A percentile compares a stretch with the other conserved stretches of the same genome.
Conservation (phyloP, 257 asterid species). For the Plectranthus barbatus region DNA sequence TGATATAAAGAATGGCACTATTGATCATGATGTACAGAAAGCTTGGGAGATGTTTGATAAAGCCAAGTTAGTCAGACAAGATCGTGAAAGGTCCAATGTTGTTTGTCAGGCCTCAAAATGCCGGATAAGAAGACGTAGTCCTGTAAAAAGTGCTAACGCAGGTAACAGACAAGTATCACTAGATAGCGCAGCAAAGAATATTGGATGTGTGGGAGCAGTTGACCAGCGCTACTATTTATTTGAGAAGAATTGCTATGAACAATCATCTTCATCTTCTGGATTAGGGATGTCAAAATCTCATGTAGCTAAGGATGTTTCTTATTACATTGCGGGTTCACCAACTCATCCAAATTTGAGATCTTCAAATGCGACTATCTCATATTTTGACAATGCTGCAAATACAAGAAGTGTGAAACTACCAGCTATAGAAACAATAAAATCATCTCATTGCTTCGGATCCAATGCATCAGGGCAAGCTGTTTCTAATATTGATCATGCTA, state of each 20-base stretch:
- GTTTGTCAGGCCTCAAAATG: constrained; percentile 19
- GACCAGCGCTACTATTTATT: background rate
- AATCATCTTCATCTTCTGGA: constrained; percentile 15
- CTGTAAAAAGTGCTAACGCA: constrained; percentile 8
- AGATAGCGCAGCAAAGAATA: constrained; percentile 12
- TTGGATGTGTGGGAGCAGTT: constrained; percentile 8
- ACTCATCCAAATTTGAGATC: constrained; percentile 7
- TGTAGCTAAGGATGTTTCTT: constrained; percentile 2
- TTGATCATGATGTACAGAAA: constrained; percentile 32
- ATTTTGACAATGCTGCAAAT: background rate
- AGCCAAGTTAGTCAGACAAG: constrained; percentile 39
- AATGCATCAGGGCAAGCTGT: constrained; percentile 11
- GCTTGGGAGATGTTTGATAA: constrained; percentile 69
- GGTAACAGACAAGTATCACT: constrained; percentile 15
- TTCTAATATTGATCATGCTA: constrained; percentile 11
- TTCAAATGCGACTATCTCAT: constrained; percentile 13
- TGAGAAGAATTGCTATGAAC: constrained; percentile 8
- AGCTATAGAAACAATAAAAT: constrained; percentile 8
- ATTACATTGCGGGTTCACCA: constrained; percentile 1
- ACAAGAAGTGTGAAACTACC: constrained; percentile 1
- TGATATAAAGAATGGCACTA: constrained; percentile 4
- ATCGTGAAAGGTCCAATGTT: constrained; percentile 3
- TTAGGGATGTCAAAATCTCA: constrained; percentile 7
- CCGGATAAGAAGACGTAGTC: constrained; percentile 11
- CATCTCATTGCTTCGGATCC: constrained; percentile 14